A percentile compares a stretch with the other conserved stretches of the same genome.
Evolutionary conservation across 768 basidiomycete genomes (phyloP).

Genomic region (Leccinum disarticulatum): DNA sequence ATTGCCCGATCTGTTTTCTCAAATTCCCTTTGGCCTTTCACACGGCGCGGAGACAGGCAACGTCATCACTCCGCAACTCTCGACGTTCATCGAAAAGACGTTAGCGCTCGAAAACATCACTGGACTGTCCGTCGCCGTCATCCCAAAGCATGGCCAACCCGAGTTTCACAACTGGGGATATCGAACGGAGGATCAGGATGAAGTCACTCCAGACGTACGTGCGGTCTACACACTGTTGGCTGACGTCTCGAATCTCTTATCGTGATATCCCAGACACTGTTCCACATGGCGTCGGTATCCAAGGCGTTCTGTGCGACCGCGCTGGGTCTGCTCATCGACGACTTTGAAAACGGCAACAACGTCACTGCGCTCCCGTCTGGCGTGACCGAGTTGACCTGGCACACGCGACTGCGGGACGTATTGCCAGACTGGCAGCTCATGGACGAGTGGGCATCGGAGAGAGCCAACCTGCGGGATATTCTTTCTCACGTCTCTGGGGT

Average conservation of each 20-base stretch:
- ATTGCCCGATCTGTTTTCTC: slow-evolving; percentile 8
- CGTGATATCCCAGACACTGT: slow-evolving; percentile 31
- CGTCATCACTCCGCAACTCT: slow-evolving; percentile 21
- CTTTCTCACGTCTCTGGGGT: slow-evolving; percentile 43
- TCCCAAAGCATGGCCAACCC: slow-evolving; percentile 23
- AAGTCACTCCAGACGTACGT: slow-evolving; percentile 33
- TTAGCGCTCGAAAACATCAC: slow-evolving; percentile 25
- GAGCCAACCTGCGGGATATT: slow-evolving; percentile 38
- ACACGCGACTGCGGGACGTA: slow-evolving; percentile 33
- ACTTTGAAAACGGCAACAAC: slow-evolving; percentile 37
- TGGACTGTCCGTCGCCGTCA: slow-evolving; percentile 33
- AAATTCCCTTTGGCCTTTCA: neutral
- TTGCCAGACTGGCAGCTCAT: slow-evolving; percentile 43
- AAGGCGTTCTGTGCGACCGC: slow-evolving; percentile 41
- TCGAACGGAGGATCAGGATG: slow-evolving; percentile 34
- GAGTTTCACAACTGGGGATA: slow-evolving; percentile 38
- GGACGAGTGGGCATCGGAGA: slow-evolving; percentile 39
- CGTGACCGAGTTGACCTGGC: slow-evolving; percentile 35
- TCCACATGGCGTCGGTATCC: slow-evolving; percentile 37
- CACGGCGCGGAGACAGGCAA: neutral
- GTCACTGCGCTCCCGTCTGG: slow-evolving; percentile 33
- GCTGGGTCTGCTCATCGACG: slow-evolving; percentile 43
- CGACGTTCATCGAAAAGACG: slow-evolving; percentile 18
- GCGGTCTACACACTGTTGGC: neutral
- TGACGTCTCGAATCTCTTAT: neutral